Conservation (phyloP, 495 filamentous ascomycete genomes). For the Daldinia childiae region DNA sequence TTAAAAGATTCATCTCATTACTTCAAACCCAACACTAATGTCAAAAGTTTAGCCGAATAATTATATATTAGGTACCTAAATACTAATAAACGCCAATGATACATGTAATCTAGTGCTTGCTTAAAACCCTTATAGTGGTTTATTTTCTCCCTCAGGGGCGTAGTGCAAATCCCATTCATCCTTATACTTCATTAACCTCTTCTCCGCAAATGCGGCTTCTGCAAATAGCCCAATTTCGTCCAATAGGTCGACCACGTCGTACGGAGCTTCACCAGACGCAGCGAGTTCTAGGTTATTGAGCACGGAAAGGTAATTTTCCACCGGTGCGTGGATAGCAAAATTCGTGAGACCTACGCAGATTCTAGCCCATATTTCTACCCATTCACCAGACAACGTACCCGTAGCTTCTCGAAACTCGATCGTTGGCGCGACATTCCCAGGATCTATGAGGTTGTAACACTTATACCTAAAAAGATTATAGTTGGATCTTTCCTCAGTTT, state of each 20-base stretch:
- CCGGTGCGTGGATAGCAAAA: constrained; percentile 27
- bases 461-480: constrained; percentile 13
- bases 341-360: constrained; percentile 45
- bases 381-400: constrained; percentile 40
- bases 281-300: constrained; percentile 4
- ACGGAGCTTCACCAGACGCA: not conserved
- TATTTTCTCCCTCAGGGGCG: not conserved
- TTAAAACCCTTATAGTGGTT: not conserved
- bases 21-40: too few relatives aligned
- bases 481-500: constrained; percentile 14
- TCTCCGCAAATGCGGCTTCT: constrained; percentile 11
- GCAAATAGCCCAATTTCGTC: constrained; percentile 23
- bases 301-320: constrained; percentile 10
- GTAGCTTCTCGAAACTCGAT: constrained; percentile 56
- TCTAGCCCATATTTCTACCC: constrained; percentile 44
- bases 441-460: not conserved
- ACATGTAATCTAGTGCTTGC: not conserved
- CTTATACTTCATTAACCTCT: constrained; percentile 1
- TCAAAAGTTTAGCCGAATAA: too few relatives aligned
- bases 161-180: not conserved
- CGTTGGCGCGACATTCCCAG: constrained; percentile 14
- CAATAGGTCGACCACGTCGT: constrained; percentile 34
- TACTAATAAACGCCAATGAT: too few relatives aligned
- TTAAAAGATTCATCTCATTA: too few relatives aligned
- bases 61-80: too few relatives aligned